Base-by-base conservation (phyloP, 2,329 filamentous ascomycete species). In the Phialophora expanda region DNA sequence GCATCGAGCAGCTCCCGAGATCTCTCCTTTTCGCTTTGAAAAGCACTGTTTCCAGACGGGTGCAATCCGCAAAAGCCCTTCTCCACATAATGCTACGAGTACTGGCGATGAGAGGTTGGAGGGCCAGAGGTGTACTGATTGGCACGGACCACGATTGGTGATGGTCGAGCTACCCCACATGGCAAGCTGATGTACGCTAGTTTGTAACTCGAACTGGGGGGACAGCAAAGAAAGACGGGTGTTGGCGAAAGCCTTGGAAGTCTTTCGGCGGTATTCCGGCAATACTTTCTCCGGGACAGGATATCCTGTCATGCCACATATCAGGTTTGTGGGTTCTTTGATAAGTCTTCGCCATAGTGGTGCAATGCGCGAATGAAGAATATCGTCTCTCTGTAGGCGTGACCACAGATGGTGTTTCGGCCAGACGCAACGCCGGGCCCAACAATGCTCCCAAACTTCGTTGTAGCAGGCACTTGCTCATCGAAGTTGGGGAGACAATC, bases 1-100 rank as follows among this genome's bases (percentile, higher is more conserved):
- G 38, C 38, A 44, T 44, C 38, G 6, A 11, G 7, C 17, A n/a
- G 38, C 34, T 5, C 38, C 17, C 17, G 14, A 44, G 38, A 44
- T 20, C 38, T 44, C 38, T 7, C 17, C 38, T n/a, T 44, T 44
- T n/a, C 6, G 14, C 14, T 20, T 20, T 17, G 17, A n/a, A 44
- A 8, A n/a, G 5, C 38, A 5, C 38, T 2, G 9, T 34, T 48
- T 56, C 26, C n/a, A 53, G n/a, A n/a, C 48, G 32, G 17, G 32
- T 53, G 44, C 41, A 53, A 54, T 44, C 26, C 44, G 22, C 30
- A 24, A 46, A 46, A 61, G 4, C 30, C 38, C 58, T 58, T 58
- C 61, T 58, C 61, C 61, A 63, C 61, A 63, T 53, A 24, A 58
- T 48, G 58, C 58, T 28, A 61, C 58, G 17, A 53, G 20, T 34